phyloP scores from a whole-genome alignment of 352 stramenopile genomes.

The Phytophthora hybrid region DNA sequence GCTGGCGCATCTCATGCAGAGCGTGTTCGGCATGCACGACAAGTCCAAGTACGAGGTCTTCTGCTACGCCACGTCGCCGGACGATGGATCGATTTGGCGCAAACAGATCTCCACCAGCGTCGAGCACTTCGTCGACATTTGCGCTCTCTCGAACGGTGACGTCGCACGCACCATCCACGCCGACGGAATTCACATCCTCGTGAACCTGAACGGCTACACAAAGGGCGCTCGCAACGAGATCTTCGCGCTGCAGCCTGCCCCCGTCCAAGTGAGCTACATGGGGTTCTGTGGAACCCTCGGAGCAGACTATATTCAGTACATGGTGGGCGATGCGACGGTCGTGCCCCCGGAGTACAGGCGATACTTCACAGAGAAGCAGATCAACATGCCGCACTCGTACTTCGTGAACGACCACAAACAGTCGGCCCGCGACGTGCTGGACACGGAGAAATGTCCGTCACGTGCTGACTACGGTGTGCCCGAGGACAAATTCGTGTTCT shows the following conservation, averaged over 20 bases:
- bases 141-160: slow-evolving; percentile 64
- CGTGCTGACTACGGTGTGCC: slow-evolving; percentile 90
- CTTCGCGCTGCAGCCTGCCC: slow-evolving; percentile 91
- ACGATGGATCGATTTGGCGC: slow-evolving; percentile 87
- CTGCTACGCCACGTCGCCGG: slow-evolving; percentile 86
- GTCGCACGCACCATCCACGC: slow-evolving; percentile 81
- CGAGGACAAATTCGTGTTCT: slow-evolving; percentile 95
- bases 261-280: slow-evolving; percentile 92
- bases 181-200: slow-evolving; percentile 91
- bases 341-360: slow-evolving; percentile 69
- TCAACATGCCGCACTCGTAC: slow-evolving; percentile 94
- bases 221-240: slow-evolving; percentile 93
- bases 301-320: slow-evolving; percentile 94
- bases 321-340: slow-evolving; percentile 88
- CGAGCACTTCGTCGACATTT: slow-evolving; percentile 92
- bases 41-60: slow-evolving; percentile 90
- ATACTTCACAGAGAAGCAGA: slow-evolving; percentile 91
- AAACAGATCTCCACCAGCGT: slow-evolving; percentile 84
- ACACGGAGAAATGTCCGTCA: slow-evolving; percentile 80
- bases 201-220: slow-evolving; percentile 96
- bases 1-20: slow-evolving; percentile 92
- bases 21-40: slow-evolving; percentile 92
- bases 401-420: slow-evolving; percentile 95
- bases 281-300: slow-evolving; percentile 92
- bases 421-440: slow-evolving; percentile 81